Evolutionary conservation across 495 filamentous ascomycete species (phyloP).

Genomic region (Aspergillus diversus): DNA sequence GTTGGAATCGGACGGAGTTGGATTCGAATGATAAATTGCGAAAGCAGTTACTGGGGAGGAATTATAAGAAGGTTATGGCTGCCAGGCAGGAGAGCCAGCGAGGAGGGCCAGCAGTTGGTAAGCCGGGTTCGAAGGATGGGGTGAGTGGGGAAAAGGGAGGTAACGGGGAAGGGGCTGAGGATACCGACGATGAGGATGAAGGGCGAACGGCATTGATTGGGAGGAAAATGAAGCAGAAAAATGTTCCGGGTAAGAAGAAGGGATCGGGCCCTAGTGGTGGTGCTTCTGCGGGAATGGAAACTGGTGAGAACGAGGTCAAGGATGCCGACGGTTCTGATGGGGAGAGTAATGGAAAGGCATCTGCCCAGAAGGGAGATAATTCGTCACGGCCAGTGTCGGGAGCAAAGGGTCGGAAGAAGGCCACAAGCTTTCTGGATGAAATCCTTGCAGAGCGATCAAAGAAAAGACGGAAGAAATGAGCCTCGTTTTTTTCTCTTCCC

Average conservation of each 20-base stretch:
- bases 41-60: conserved; percentile 52
- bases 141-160: conserved; percentile 15
- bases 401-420: conserved; percentile 40
- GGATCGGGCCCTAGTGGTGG: conserved; percentile 16
- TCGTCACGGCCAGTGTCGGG: conserved; percentile 23
- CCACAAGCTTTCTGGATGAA: conserved; percentile 56
- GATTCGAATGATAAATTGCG: conserved; percentile 50
- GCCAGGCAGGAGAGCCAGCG: conserved; percentile 13
- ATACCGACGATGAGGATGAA: conserved; percentile 59
- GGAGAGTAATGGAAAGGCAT: conserved; percentile 13
- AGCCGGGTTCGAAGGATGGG: conserved; percentile 10
- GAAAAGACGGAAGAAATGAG: conserved; percentile 59
- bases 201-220: conserved; percentile 61
- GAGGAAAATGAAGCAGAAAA: conserved; percentile 33
- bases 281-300: conserved; percentile 11
- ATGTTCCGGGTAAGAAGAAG: conserved; percentile 26
- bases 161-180: conserved; percentile 23
- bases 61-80: conserved; percentile 47
- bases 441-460: conserved; percentile 53
- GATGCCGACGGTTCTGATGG: conserved; percentile 19
- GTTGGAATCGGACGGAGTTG: conserved; percentile 44
- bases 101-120: conserved; percentile 14
- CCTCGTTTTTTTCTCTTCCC: background rate
- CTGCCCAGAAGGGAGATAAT: conserved; percentile 5
- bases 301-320: conserved; percentile 5